A percentile compares a stretch with the other conserved stretches of the same genome.
Evolutionary conservation across 345 rosid species (phyloP).

Genomic region (Eucalyptus urophylla): DNA sequence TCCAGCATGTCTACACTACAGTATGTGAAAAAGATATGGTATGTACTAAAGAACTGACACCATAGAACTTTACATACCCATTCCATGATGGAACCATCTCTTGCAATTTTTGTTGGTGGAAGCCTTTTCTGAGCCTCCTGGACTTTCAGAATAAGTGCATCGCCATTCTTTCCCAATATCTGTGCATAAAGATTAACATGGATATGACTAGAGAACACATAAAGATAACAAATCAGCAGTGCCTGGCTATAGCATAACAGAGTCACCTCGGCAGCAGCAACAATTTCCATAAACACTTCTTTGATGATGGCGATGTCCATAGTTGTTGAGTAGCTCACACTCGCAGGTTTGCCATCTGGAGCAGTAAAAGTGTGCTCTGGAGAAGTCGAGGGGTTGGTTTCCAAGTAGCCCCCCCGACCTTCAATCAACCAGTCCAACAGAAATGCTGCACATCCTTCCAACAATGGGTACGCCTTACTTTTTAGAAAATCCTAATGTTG

Average conservation of each 20-base stretch:
- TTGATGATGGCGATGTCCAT: slow-evolving; percentile 88
- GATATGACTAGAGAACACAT: background rate
- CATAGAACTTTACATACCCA: slow-evolving; percentile 37
- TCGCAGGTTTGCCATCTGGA: slow-evolving; percentile 74
- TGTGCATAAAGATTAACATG: slow-evolving; percentile 9
- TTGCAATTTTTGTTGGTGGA: slow-evolving; percentile 60
- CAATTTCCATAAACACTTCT: slow-evolving; percentile 63
- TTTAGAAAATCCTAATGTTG: slow-evolving; percentile 60
- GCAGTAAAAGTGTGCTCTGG: slow-evolving; percentile 80
- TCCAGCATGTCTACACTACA: background rate
- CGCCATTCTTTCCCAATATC: slow-evolving; percentile 55
- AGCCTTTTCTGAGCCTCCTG: slow-evolving; percentile 54
- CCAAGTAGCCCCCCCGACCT: slow-evolving; percentile 65
- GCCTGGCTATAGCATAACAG: background rate
- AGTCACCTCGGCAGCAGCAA: slow-evolving; percentile 79
- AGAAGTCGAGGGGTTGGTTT: slow-evolving; percentile 94
- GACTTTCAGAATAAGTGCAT: slow-evolving; percentile 46
- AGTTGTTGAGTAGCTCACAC: slow-evolving; percentile 90
- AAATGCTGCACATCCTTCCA: slow-evolving; percentile 82
- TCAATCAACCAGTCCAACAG: slow-evolving; percentile 92
- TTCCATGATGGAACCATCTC: slow-evolving; percentile 94
- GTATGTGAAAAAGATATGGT: background rate
- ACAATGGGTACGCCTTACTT: slow-evolving; percentile 70
- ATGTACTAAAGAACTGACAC: background rate
- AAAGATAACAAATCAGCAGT: background rate